A percentile compares a stretch with the other conserved stretches of the same genome.
phyloP scores from a whole-genome alignment of 345 rosid species.

The Lepidium sativum region DNA sequence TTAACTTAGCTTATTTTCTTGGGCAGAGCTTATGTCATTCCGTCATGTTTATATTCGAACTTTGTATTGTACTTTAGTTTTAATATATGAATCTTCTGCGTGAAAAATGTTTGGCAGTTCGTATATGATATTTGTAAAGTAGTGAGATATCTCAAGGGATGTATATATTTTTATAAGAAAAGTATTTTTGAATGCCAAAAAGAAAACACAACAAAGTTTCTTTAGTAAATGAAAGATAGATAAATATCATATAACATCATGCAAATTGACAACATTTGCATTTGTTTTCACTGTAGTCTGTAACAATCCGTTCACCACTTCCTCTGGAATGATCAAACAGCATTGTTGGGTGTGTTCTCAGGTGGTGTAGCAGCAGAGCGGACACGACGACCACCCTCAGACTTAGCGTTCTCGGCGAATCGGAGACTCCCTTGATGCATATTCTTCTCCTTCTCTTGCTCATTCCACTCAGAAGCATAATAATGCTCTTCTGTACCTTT shows the following conservation, averaged over 20 bases:
- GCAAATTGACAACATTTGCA: not conserved
- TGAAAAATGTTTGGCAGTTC: too few species aligned
- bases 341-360: conserved; percentile 16
- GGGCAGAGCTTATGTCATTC: too few species aligned
- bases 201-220: not conserved
- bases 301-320: not conserved
- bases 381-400: conserved; percentile 40
- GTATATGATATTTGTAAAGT: not conserved
- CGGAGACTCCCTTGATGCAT: conserved; percentile 44
- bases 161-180: not conserved
- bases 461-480: conserved; percentile 43
- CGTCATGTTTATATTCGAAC: too few species aligned
- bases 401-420: conserved; percentile 48
- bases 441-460: conserved; percentile 41
- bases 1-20: too few species aligned
- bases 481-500: conserved; percentile 42
- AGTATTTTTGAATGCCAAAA: not conserved
- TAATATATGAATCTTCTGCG: too few species aligned
- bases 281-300: not conserved
- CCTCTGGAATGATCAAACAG: conserved; percentile 5
- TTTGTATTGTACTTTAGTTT: too few species aligned
- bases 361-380: conserved; percentile 15
- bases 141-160: not conserved
- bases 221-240: not conserved
- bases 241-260: not conserved